phyloP scores from a whole-genome alignment of 139 green algal genomes.

The Pycnococcus provasolii region DNA sequence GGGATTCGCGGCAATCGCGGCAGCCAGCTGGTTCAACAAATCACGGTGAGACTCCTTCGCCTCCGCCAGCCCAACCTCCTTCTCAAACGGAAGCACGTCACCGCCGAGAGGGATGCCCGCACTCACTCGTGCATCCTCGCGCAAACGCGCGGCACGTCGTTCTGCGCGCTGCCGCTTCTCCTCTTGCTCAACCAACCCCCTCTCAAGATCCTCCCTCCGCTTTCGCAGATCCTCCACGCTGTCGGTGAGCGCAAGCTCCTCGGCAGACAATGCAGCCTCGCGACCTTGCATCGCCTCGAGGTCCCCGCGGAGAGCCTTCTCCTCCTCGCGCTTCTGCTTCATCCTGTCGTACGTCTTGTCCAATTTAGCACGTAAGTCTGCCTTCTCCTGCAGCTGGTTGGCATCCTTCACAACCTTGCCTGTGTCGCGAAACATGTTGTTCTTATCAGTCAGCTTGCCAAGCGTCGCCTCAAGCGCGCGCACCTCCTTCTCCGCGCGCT shows the following conservation, averaged over 20 bases:
- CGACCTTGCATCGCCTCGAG: constrained; percentile 11
- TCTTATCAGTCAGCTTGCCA: constrained; percentile 46
- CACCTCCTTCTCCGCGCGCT: constrained; percentile 42
- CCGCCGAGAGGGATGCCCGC: background rate
- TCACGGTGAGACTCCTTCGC: background rate
- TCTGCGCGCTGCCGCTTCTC: too few species aligned
- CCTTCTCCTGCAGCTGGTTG: constrained; percentile 30
- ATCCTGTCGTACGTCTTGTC: constrained; percentile 54
- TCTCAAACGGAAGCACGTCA: background rate
- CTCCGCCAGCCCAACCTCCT: constrained; percentile 9
- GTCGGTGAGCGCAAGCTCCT: too few species aligned
- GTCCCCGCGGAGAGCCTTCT: constrained; percentile 23
- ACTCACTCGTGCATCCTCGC: constrained; percentile 2
- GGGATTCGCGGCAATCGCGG: background rate
- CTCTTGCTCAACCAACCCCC: too few species aligned
- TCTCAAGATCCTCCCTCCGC: too few species aligned
- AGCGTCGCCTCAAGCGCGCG: constrained; percentile 50
- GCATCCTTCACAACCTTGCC: constrained; percentile 36
- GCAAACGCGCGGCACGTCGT: too few species aligned
- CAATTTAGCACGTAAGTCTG: constrained; percentile 38
- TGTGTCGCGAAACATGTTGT: constrained; percentile 38
- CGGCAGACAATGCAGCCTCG: too few species aligned
- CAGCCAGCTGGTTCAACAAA: constrained; percentile 1
- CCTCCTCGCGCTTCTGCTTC: constrained; percentile 42
- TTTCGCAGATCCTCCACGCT: background rate